A percentile compares a stretch with the other conserved stretches of the same genome.
Evolutionary conservation across 768 basidiomycete species (phyloP).

Genomic region (Panaeolus papilionaceus): DNA sequence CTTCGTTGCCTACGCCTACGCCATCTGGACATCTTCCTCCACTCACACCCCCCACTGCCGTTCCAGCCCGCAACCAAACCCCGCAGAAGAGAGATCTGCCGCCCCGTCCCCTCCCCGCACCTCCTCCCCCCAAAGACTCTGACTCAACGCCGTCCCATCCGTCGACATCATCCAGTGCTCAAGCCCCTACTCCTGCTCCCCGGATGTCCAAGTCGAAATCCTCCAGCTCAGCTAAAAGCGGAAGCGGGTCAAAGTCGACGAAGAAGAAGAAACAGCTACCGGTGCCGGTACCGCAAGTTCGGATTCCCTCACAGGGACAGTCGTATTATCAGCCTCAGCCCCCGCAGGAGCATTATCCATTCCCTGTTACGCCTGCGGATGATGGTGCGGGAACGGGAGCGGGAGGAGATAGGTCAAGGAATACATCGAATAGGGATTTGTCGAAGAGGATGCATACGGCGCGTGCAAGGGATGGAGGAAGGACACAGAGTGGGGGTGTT

Average conservation of each 20-base stretch:
- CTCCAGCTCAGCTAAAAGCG: constrained; percentile 20
- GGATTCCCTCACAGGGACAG: constrained; percentile 35
- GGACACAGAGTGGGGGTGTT: constrained; percentile 89
- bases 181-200: constrained; percentile 17
- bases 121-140: constrained; percentile 36
- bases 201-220: constrained; percentile 26
- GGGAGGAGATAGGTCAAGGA: constrained; percentile 29
- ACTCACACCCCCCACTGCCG: constrained; percentile 31
- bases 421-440: constrained; percentile 24
- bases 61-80: not conserved
- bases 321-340: constrained; percentile 21
- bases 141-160: constrained; percentile 27
- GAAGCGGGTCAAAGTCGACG: constrained; percentile 24
- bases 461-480: constrained; percentile 78
- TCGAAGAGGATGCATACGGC: constrained; percentile 70
- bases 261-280: constrained; percentile 50
- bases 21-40: constrained; percentile 19
- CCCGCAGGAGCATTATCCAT: constrained; percentile 59
- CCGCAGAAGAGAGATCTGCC: constrained; percentile 1
- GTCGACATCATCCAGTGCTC: constrained; percentile 16
- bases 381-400: constrained; percentile 26
- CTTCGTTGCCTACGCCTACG: constrained; percentile 50
- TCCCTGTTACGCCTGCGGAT: constrained; percentile 60
- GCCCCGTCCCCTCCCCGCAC: not conserved
- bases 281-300: constrained; percentile 50